Percentiles rank a stretch among this genome's conserved stretches.
phyloP scores from a whole-genome alignment of 2,329 filamentous ascomycete genomes.

The Sporothrix pseudoabietina region DNA sequence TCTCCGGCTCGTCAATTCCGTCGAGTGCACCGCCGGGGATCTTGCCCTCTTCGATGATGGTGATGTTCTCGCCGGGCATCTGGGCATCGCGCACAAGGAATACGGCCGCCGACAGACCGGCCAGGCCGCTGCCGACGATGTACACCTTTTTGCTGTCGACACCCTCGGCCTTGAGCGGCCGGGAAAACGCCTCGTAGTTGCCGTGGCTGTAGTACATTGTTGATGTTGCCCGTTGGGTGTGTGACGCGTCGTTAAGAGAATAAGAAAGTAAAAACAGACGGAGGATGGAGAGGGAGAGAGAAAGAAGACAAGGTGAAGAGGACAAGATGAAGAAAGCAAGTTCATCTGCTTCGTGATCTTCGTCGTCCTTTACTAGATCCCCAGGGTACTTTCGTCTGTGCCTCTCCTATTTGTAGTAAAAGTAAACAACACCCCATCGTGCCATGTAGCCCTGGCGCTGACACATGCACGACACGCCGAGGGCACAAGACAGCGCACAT shows the following conservation, averaged over 20 bases:
- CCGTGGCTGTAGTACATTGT: slow-evolving; percentile 39
- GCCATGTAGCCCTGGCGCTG: background rate
- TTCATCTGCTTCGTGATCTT: background rate
- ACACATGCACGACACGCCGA: background rate
- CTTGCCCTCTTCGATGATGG: slow-evolving; percentile 42
- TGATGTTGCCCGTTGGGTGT: background rate
- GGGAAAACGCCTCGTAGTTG: slow-evolving; percentile 36
- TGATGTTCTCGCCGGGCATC: slow-evolving; percentile 41
- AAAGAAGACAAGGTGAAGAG: background rate
- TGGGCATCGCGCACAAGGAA: slow-evolving; percentile 43
- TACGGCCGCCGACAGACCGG: slow-evolving; percentile 43
- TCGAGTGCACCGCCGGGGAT: slow-evolving; percentile 41
- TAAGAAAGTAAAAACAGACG: background rate
- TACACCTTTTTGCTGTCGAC: slow-evolving; percentile 38
- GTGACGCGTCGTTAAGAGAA: background rate
- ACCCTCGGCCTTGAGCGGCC: slow-evolving; percentile 35
- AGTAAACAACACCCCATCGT: background rate
- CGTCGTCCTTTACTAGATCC: background rate
- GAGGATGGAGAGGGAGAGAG: background rate
- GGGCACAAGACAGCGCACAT: background rate
- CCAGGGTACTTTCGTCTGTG: background rate
- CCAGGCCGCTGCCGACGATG: slow-evolving; percentile 44
- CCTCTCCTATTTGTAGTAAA: background rate
- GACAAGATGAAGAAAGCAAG: background rate
- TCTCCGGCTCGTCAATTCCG: slow-evolving; percentile 39